Base-by-base conservation (phyloP, 495 filamentous ascomycete genomes). In the Haplographium delicatum region DNA sequence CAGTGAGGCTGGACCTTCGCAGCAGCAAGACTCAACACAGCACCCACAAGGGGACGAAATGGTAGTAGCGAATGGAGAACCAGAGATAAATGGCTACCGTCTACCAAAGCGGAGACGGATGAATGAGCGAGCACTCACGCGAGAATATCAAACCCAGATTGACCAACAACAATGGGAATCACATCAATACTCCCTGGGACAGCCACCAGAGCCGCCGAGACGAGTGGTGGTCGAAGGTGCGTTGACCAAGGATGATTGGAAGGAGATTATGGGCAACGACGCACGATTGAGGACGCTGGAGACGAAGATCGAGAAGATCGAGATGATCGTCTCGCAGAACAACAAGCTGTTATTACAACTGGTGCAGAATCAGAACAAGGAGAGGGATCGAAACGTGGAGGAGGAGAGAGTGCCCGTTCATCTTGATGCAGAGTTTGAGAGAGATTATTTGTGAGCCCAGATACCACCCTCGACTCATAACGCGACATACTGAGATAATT, bases 351-450 rank as follows among this genome's bases (percentile, higher is more conserved):
- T 61, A 15, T 23, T 57, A 30, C 58, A 61, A 53, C 33, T 61
- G 4, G 44, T 61, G 1, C 33, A 46, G 27, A 57, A 61, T 25
- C 58, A 61, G 43, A 52, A 38, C 22, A 57, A 43, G 19, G 53
- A 57, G 20, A 28, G 55, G 22, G 58, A 58, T 39, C 46, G 51
- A 5, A 54, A 52, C 31, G 24, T 27, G 18, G 58, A 61, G 37
- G 58, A 61, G 35, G 58, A 61, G 18, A 47, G 58, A 33, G 58
- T 61, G 11, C 58, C 58, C 5, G 58, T 61, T 39, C 58, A 61
- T 57, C 58, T 61, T 13, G 58, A 61, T 27, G 54, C 58, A 28
- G 58, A 61, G 51, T 61, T 61, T 58, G 58, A 61, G 54, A 42
- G 58, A 13, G 58, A 61, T 57, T 61, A 61, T 37, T 39, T 61